phyloP scores from a whole-genome alignment of 2,329 filamentous ascomycete genomes.

The Fusarium torreyae region DNA sequence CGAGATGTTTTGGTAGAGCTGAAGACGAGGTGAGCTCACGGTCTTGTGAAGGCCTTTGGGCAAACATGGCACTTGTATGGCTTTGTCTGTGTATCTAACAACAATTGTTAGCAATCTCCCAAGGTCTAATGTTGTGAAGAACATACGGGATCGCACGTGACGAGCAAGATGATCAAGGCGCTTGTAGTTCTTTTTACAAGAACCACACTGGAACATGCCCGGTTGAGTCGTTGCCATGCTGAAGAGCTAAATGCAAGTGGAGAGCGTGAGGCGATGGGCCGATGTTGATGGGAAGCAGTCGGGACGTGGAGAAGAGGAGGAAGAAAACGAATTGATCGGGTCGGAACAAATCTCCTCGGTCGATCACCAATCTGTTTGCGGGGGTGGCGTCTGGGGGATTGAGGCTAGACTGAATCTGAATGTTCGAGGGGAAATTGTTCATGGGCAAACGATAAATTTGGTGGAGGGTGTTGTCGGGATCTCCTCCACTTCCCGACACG shows the following conservation, averaged over 20 bases:
- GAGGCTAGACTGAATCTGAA: conserved; percentile 5
- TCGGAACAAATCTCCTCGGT: conserved; percentile 23
- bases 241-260: conserved; percentile 12
- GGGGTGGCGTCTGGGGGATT: conserved; percentile 4
- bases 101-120: background rate
- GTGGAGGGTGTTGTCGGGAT: background rate
- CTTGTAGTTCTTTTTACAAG: conserved; percentile 49
- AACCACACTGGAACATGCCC: conserved; percentile 50
- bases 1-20: fast-evolving
- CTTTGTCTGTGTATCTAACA: conserved; percentile 52
- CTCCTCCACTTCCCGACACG: conserved; percentile 28
- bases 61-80: conserved; percentile 52
- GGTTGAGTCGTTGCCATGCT: conserved; percentile 32
- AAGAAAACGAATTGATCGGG: conserved; percentile 11
- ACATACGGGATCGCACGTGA: conserved; percentile 54
- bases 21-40: conserved; percentile 38
- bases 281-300: conserved; percentile 4
- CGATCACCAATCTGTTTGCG: conserved; percentile 7
- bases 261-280: background rate
- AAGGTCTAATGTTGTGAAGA: background rate
- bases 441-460: no score
- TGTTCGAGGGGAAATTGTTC: no score
- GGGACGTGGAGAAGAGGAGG: conserved; percentile 32
- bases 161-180: conserved; percentile 53
- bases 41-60: conserved; percentile 51